A percentile compares a stretch with the other conserved stretches of the same genome.
Evolutionary conservation across 2,329 filamentous ascomycete species (phyloP).

Genomic region (Fragosphaeria purpurea): DNA sequence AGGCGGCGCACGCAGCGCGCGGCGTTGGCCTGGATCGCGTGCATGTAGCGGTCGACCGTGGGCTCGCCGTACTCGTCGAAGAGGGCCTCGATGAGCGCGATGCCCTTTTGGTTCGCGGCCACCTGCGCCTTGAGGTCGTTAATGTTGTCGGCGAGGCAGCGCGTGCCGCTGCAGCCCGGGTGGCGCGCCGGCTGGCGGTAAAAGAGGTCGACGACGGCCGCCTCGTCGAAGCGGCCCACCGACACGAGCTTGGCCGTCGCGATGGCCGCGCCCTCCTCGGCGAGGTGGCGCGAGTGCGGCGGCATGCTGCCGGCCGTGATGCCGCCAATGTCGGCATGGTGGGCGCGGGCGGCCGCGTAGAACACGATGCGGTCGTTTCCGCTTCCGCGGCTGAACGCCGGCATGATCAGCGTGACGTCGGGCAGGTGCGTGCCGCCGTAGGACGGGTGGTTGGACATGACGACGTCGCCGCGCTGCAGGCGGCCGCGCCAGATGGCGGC

Average conservation of each 20-base stretch:
- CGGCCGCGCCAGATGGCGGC: slow-evolving; percentile 72
- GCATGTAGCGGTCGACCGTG: slow-evolving; percentile 77
- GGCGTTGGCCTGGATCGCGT: slow-evolving; percentile 70
- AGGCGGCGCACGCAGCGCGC: slow-evolving; percentile 65
- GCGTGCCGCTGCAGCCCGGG: slow-evolving; percentile 66
- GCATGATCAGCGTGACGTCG: slow-evolving; percentile 73
- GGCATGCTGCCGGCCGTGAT: slow-evolving; percentile 79
- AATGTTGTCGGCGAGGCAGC: slow-evolving; percentile 72
- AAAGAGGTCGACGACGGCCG: slow-evolving; percentile 61
- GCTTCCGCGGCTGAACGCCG: slow-evolving; percentile 56
- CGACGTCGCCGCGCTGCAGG: slow-evolving; percentile 67
- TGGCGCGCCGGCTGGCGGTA: slow-evolving; percentile 64
- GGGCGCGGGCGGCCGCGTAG: slow-evolving; percentile 70
- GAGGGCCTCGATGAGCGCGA: slow-evolving; percentile 62
- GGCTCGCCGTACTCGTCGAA: slow-evolving; percentile 70
- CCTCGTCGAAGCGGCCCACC: slow-evolving; percentile 68
- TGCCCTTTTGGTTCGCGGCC: slow-evolving; percentile 78
- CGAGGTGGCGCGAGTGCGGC: slow-evolving; percentile 56
- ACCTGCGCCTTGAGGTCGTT: slow-evolving; percentile 82
- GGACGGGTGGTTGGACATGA: slow-evolving; percentile 77
- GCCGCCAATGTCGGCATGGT: slow-evolving; percentile 78
- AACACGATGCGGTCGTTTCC: slow-evolving; percentile 63
- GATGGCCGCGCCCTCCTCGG: slow-evolving; percentile 55
- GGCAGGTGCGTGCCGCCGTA: slow-evolving; percentile 77
- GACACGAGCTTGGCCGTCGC: slow-evolving; percentile 63